phyloP scores from a whole-genome alignment of 2,329 filamentous ascomycete genomes.

The Esteya vermicola region DNA sequence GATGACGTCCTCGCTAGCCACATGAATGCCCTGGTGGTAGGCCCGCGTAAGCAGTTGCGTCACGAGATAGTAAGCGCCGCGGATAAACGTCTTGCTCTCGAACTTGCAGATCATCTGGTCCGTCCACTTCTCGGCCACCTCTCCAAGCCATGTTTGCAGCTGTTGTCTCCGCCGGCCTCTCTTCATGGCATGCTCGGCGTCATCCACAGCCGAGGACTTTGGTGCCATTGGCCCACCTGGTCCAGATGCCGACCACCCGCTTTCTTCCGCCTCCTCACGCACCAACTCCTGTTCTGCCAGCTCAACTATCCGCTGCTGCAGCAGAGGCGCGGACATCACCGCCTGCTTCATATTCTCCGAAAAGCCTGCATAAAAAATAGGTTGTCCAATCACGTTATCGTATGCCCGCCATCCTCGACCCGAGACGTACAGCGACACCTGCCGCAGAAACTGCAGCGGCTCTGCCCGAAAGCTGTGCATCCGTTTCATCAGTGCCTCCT shows the following conservation, averaged over 20 bases:
- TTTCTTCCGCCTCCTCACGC: slow-evolving; percentile 63
- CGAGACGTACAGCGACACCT: slow-evolving; percentile 84
- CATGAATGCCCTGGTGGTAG: slow-evolving; percentile 94
- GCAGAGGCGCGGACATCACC: slow-evolving; percentile 61
- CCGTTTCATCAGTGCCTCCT: slow-evolving; percentile 62
- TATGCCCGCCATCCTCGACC: slow-evolving; percentile 94
- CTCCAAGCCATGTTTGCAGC: slow-evolving; percentile 58
- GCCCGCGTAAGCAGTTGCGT: slow-evolving; percentile 84
- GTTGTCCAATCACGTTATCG: slow-evolving; percentile 77
- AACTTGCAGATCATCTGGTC: slow-evolving; percentile 99
- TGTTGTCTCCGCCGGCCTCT: slow-evolving; percentile 41
- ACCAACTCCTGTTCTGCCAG: slow-evolving; percentile 61
- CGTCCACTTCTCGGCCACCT: slow-evolving; percentile 75
- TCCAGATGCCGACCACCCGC: slow-evolving; percentile 24
- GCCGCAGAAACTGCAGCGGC: slow-evolving; percentile 68
- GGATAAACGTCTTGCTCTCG: slow-evolving; percentile 85
- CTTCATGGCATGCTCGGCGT: slow-evolving; percentile 34
- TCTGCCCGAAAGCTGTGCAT: slow-evolving; percentile 74
- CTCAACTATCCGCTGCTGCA: slow-evolving; percentile 61
- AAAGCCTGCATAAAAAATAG: slow-evolving; percentile 86
- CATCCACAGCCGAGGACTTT: too few relatives aligned
- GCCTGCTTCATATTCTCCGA: slow-evolving; percentile 73
- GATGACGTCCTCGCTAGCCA: slow-evolving; percentile 86
- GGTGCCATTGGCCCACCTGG: too few relatives aligned
- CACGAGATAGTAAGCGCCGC: slow-evolving; percentile 76